Evolutionary conservation across 2,329 filamentous ascomycete species (phyloP), one percentile per base, ranked within the genome.

Genomic region (Hypoxylon sp.): DNA sequence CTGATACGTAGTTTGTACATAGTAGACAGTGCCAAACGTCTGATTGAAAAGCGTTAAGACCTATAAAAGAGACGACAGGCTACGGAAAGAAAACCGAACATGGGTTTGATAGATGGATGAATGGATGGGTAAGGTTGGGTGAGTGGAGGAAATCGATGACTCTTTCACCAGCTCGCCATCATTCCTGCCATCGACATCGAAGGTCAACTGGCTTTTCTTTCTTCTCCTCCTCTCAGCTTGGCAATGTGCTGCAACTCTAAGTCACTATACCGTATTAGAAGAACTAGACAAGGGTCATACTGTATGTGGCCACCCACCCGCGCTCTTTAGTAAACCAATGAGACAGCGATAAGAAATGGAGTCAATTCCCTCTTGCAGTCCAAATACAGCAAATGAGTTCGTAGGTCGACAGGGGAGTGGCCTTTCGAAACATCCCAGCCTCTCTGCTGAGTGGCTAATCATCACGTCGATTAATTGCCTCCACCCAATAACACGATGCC

Each of bases 261-360:
- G 24, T 26, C 24, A n/a, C 69, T 71, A 70, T 63, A 49, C 68
- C 41, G 17, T 32, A 67, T 69, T 43, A 5, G 63, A 50, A 20
- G 26, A 22, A 43, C 58, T 69, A 63, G 26, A 30, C 51, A 49
- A 55, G 62, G 49, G 39, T 61, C 56, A 41, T 24, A 55, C 49
- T 49, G 46, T 51, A 39, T 58, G 54, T 51, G 19, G 32, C 28
- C 47, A 56, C 49, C 58, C 51, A 62, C 39, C 46, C 34, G 44
- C 32, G 62, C 43, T 48, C 43, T 58, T 64, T 54, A 63, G 43
- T 64, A 43, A 19, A n/a, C 64, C 60, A 67, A 64, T 67, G 10
- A 56, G 22, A 22, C 2, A 0, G 4, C 19, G 11, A 6, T 17
- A 1, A 49, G 22, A 22, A 6, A 39, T 32, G 46, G 46, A 8